Evolutionary conservation across 225 moss, liverwort and hornwort genomes (phyloP).

Genomic region (Ulota crispa): DNA sequence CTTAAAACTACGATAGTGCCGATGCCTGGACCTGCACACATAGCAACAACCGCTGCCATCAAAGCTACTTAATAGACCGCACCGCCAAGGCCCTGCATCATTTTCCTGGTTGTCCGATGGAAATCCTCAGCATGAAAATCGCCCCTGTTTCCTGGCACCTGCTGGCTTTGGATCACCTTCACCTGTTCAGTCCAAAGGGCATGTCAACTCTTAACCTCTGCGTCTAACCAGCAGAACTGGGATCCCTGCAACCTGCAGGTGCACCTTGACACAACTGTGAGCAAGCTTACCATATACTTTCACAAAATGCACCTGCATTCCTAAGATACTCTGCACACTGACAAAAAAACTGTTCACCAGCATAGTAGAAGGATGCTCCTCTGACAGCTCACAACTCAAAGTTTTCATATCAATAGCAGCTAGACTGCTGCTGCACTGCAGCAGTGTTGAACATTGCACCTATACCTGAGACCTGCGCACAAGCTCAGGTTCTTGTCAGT

Average conservation of each 20-base stretch:
- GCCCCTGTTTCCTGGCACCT: slow-evolving; percentile 79
- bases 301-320: slow-evolving; percentile 68
- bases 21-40: slow-evolving; percentile 92
- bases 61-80: slow-evolving; percentile 57
- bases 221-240: slow-evolving; percentile 71
- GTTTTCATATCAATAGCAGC: slow-evolving; percentile 98
- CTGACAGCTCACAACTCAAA: slow-evolving; percentile 96
- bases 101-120: slow-evolving; percentile 29
- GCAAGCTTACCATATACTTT: slow-evolving; percentile 70
- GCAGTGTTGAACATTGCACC: slow-evolving; percentile 98
- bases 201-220: slow-evolving; percentile 94
- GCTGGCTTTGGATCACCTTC: slow-evolving; percentile 97
- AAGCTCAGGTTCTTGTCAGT: slow-evolving; percentile 99
- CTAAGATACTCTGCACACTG: slow-evolving; percentile 72
- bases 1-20: slow-evolving; percentile 40
- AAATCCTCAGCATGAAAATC: slow-evolving; percentile 36
- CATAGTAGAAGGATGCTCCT: slow-evolving; percentile 96
- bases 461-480: slow-evolving; percentile 99
- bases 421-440: slow-evolving; percentile 99
- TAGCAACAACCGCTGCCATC: slow-evolving; percentile 85
- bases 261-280: slow-evolving; percentile 96
- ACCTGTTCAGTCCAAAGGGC: slow-evolving; percentile 99
- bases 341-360: slow-evolving; percentile 82
- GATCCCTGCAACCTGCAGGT: slow-evolving; percentile 99
- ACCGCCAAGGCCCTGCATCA: slow-evolving; percentile 56